Percentiles rank a stretch among this genome's conserved stretches.
These are phyloP conservation scores for Skeletonema potamos DNA, from an alignment of 108 stramenopile genomes.

Conservation along the genomic window DNA sequence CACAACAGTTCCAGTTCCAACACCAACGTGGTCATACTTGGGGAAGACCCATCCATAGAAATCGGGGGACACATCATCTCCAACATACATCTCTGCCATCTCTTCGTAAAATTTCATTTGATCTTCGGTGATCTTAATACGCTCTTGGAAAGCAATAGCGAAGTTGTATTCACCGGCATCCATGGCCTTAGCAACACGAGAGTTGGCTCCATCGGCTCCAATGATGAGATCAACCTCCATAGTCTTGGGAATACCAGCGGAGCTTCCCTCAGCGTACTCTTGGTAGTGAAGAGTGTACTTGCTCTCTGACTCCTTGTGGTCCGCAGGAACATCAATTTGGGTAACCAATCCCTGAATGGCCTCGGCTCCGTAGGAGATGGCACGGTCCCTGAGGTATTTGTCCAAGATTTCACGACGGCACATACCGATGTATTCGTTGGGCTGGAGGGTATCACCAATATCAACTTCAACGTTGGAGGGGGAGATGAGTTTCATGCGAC, in stretches of 20 bases:
- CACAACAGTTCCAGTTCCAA: slow-evolving; percentile 97
- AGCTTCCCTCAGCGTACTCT: slow-evolving; percentile 68
- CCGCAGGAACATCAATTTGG: slow-evolving; percentile 86
- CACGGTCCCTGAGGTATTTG: slow-evolving; percentile 95
- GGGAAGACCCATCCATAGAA: slow-evolving; percentile 99
- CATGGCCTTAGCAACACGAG: slow-evolving; percentile 98
- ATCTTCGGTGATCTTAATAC: slow-evolving; percentile 96
- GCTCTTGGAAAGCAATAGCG: slow-evolving; percentile 99
- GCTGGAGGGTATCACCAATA: slow-evolving; percentile 95
- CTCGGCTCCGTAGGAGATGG: slow-evolving; percentile 92
- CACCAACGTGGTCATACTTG: slow-evolving; percentile 99
- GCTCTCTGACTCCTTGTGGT: slow-evolving; percentile 72
- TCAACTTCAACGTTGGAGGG: slow-evolving; percentile 96
- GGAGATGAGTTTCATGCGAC: slow-evolving; percentile 97
- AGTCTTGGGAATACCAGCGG: slow-evolving; percentile 71
- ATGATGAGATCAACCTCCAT: slow-evolving; percentile 93
- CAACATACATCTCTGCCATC: slow-evolving; percentile 98
- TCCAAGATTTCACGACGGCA: slow-evolving; percentile 97
- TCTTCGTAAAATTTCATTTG: slow-evolving; percentile 98
- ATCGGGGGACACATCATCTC: slow-evolving; percentile 97
- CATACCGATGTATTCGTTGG: slow-evolving; percentile 99
- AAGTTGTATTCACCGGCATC: slow-evolving; percentile 98
- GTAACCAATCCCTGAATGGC: slow-evolving; percentile 95
- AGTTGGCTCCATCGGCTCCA: slow-evolving; percentile 98
- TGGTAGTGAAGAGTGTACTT: slow-evolving; percentile 92